phyloP scores from a whole-genome alignment of 73 alveolate genomes.

The Diophrys appendiculata region DNA sequence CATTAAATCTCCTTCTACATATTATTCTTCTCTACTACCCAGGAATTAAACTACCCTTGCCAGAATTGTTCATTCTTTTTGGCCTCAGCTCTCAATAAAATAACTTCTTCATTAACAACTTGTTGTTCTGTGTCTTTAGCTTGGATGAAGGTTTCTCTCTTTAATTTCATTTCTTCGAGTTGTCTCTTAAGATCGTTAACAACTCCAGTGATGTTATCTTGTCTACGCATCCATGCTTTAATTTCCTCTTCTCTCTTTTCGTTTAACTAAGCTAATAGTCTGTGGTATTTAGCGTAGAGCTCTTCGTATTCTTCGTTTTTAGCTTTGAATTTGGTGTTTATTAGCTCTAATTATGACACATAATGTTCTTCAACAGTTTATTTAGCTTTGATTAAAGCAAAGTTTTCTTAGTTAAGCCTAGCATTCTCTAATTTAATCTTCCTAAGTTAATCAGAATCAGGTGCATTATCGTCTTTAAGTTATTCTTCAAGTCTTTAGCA shows the following conservation, averaged over 20 bases:
- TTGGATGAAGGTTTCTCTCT: not conserved
- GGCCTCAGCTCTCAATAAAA: slow-evolving; percentile 19
- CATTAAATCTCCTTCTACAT: not conserved
- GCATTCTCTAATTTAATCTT: slow-evolving; percentile 16
- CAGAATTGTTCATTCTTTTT: slow-evolving; percentile 8
- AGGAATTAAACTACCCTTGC: not conserved
- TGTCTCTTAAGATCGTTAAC: slow-evolving; percentile 1
- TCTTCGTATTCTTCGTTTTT: slow-evolving; percentile 34
- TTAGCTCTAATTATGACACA: not conserved
- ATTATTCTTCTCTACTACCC: not conserved
- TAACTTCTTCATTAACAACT: slow-evolving; percentile 15
- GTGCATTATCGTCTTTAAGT: not conserved
- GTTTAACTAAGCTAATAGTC: slow-evolving; percentile 2
- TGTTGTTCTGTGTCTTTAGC: slow-evolving; percentile 22
- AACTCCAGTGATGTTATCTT: not conserved
- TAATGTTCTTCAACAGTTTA: slow-evolving; percentile 12
- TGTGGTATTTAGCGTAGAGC: slow-evolving; percentile 7
- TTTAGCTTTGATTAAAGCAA: slow-evolving; percentile 6
- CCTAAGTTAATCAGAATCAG: slow-evolving; percentile 9
- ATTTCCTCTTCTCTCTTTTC: slow-evolving; percentile 31
- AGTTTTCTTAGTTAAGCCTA: slow-evolving; percentile 19
- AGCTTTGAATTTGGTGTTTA: not conserved
- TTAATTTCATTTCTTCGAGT: not conserved
- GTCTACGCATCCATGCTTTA: slow-evolving; percentile 23
- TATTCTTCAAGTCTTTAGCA: slow-evolving; percentile 14